Percentiles rank a stretch among this genome's conserved stretches.
phyloP scores from a whole-genome alignment of 2,329 filamentous ascomycete species.

The Ceratocystis huliohia region DNA sequence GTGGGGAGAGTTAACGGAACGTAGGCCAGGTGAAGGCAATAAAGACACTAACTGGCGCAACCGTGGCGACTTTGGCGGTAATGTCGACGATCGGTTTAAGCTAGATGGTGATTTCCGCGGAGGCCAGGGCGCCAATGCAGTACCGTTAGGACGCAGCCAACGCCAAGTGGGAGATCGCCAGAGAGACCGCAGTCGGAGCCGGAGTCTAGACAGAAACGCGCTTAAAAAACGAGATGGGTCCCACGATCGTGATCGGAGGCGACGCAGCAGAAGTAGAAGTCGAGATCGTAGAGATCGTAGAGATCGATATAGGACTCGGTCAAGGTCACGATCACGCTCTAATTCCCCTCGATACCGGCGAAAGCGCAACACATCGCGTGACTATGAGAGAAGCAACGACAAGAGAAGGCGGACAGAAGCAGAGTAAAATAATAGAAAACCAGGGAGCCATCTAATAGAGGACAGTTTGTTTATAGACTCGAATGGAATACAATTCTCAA shows the following conservation, averaged over 20 bases:
- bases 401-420: constrained; percentile 47
- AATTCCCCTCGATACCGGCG: constrained; percentile 26
- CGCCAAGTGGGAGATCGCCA: constrained; percentile 33
- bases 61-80: constrained; percentile 27
- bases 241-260: constrained; percentile 24
- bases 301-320: constrained; percentile 26
- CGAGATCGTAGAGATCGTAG: constrained; percentile 27
- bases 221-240: constrained; percentile 25
- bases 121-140: constrained; percentile 55
- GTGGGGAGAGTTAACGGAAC: constrained; percentile 53
- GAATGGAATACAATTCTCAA: not conserved
- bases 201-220: constrained; percentile 14
- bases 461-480: constrained; percentile 1
- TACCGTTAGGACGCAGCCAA: constrained; percentile 47
- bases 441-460: not conserved
- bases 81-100: constrained; percentile 53
- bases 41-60: constrained; percentile 23
- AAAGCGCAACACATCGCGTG: constrained; percentile 42
- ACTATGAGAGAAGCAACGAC: constrained; percentile 42
- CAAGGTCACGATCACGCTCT: constrained; percentile 26
- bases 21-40: constrained; percentile 34
- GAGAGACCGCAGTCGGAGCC: constrained; percentile 19
- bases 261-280: constrained; percentile 24
- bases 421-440: constrained; percentile 23
- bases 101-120: constrained; percentile 43